phyloP scores from a whole-genome alignment of 2,329 filamentous ascomycete species.

The Verticillium albo-atrum region DNA sequence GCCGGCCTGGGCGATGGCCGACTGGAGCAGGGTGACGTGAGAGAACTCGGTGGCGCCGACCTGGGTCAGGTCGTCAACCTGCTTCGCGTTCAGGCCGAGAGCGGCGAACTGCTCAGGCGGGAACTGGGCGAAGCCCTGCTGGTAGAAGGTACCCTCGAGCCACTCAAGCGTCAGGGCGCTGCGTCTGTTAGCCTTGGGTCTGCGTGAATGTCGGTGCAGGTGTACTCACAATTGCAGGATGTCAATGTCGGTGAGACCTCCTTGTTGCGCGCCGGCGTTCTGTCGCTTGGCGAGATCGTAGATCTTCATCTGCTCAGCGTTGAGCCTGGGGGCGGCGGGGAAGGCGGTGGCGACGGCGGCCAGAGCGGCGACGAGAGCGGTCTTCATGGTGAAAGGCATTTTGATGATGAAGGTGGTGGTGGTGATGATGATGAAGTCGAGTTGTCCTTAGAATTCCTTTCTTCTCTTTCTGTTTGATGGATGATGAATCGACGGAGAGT shows the following conservation, averaged over 20 bases:
- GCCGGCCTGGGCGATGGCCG: conserved; percentile 57
- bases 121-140: conserved; percentile 65
- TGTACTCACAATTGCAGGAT: conserved; percentile 54
- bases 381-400: conserved; percentile 45
- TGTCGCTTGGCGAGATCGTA: conserved; percentile 45
- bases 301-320: conserved; percentile 38
- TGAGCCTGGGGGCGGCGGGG: conserved; percentile 39
- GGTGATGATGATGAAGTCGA: conserved; percentile 3
- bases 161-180: conserved; percentile 71
- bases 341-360: conserved; percentile 41
- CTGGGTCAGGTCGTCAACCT: conserved; percentile 42
- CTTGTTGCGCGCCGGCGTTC: conserved; percentile 40
- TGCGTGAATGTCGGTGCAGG: not conserved
- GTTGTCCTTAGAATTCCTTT: conserved; percentile 18
- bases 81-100: conserved; percentile 49
- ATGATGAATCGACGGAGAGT: not conserved
- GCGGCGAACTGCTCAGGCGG: conserved; percentile 59
- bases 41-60: conserved; percentile 18
- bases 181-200: not conserved
- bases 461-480: conserved; percentile 18
- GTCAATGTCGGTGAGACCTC: conserved; percentile 47
- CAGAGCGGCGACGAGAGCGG: conserved; percentile 37
- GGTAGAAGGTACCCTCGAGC: conserved; percentile 70
- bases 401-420: conserved; percentile 13
- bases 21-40: conserved; percentile 57